Conservation (phyloP, 768 basidiomycete genomes). For the Rhizopogon vulgaris region DNA sequence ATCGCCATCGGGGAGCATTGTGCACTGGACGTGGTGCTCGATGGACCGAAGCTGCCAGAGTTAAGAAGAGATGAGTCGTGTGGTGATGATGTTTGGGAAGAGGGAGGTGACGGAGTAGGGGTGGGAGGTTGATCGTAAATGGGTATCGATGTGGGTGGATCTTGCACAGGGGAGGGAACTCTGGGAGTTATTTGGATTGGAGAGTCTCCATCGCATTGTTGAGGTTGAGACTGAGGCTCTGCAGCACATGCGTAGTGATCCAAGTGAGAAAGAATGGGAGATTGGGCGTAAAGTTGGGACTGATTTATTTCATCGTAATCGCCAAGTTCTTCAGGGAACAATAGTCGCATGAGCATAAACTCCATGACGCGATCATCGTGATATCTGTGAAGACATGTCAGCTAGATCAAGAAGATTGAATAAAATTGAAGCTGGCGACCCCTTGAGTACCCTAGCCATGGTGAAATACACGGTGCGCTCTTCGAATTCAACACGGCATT, state of each 20-base stretch:
- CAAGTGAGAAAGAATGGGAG: background rate
- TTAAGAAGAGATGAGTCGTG: constrained; percentile 14
- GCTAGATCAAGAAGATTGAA: constrained; percentile 1
- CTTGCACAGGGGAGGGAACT: background rate
- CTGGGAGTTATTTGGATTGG: background rate
- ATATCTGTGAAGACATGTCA: constrained; percentile 29
- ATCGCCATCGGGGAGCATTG: constrained; percentile 19
- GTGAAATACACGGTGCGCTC: constrained; percentile 66
- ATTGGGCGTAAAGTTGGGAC: background rate
- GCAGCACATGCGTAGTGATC: background rate
- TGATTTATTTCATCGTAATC: constrained; percentile 14
- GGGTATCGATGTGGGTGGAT: background rate
- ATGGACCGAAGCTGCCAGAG: constrained; percentile 1
- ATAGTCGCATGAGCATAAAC: constrained; percentile 64
- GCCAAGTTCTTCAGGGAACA: constrained; percentile 47
- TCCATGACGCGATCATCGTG: constrained; percentile 63
- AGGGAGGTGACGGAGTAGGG: constrained; percentile 20
- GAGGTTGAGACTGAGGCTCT: background rate
- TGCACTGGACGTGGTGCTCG: constrained; percentile 4
- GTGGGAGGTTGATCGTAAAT: constrained; percentile 16
- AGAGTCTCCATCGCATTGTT: background rate
- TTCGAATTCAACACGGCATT: constrained; percentile 72
- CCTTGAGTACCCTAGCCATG: constrained; percentile 59
- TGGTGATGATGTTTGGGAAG: constrained; percentile 23
- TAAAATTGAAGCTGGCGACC: constrained; percentile 33